Conservation (phyloP, 352 stramenopile genomes). For the Globisporangium cederbergense region DNA sequence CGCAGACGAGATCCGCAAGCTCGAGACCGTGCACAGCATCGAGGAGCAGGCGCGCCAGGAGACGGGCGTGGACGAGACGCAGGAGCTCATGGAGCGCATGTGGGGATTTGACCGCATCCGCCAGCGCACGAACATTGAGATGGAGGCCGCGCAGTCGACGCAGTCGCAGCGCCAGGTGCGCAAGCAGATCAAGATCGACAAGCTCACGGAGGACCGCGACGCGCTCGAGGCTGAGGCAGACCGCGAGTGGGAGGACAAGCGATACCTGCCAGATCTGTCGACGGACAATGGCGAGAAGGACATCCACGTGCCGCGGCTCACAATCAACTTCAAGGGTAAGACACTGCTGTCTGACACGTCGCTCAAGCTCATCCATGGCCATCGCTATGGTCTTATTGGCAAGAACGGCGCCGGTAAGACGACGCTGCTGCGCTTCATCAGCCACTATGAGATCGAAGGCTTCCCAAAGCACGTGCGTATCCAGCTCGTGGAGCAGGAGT, state of each 20-base stretch:
- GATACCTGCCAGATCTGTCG: slow-evolving; percentile 68
- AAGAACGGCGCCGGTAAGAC: slow-evolving; percentile 93
- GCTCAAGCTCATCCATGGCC: slow-evolving; percentile 82
- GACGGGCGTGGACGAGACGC: slow-evolving; percentile 42
- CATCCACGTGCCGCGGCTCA: slow-evolving; percentile 85
- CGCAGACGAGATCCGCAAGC: slow-evolving; percentile 39
- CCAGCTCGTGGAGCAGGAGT: slow-evolving; percentile 95
- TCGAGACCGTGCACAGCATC: slow-evolving; percentile 67
- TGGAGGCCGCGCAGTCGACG: slow-evolving; percentile 71
- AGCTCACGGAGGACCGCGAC: slow-evolving; percentile 54
- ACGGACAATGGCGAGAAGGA: slow-evolving; percentile 83
- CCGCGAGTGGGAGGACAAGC: slow-evolving; percentile 75
- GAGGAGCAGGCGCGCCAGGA: slow-evolving; percentile 62
- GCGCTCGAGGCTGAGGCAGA: slow-evolving; percentile 61
- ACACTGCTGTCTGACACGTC: slow-evolving; percentile 83
- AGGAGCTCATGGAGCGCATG: slow-evolving; percentile 77
- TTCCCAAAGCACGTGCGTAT: slow-evolving; percentile 95
- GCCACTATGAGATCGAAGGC: slow-evolving; percentile 94
- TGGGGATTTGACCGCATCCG: slow-evolving; percentile 87
- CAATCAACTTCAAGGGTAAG: slow-evolving; percentile 90
- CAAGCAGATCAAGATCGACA: slow-evolving; percentile 73
- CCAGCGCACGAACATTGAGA: slow-evolving; percentile 65
- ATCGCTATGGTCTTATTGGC: slow-evolving; percentile 91
- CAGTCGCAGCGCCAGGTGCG: slow-evolving; percentile 78
- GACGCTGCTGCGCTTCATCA: slow-evolving; percentile 95